phyloP scores from a whole-genome alignment of 441 rosid species.

The Theobroma grandiflorum region DNA sequence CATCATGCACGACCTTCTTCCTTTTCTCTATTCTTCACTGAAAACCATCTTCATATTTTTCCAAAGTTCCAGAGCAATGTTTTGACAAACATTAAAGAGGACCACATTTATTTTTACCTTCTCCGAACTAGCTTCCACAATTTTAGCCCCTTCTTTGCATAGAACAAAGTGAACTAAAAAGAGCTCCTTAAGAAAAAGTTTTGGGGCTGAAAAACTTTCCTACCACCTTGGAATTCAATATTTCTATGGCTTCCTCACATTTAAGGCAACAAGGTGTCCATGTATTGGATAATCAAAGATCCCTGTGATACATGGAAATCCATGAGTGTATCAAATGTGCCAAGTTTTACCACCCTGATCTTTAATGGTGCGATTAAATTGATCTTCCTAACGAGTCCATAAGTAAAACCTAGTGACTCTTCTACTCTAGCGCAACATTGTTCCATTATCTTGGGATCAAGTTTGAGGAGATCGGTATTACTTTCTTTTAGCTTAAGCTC shows the following conservation, averaged over 20 bases:
- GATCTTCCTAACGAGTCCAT: conserved; percentile 66
- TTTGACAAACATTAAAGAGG: too few relatives aligned
- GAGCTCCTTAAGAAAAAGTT: conserved; percentile 43
- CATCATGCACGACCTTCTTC: too few relatives aligned
- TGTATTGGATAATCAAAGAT: conserved; percentile 75
- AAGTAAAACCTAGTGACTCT: conserved; percentile 65
- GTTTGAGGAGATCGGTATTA: conserved; percentile 23
- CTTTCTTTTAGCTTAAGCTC: conserved; percentile 55
- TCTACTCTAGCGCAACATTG: conserved; percentile 67
- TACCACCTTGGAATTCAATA: conserved; percentile 58
- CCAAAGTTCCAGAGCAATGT: too few relatives aligned
- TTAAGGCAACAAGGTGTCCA: conserved; percentile 79
- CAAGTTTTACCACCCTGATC: conserved; percentile 63
- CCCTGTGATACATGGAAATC: conserved; percentile 67
- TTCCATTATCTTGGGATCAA: conserved; percentile 46
- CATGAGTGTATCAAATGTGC: conserved; percentile 75
- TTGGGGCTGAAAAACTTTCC: conserved; percentile 58
- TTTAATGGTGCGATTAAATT: conserved; percentile 72
- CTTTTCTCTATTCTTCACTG: too few relatives aligned
- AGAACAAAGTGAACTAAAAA: conserved; percentile 16
- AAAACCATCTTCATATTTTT: too few relatives aligned
- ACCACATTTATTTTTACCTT: too few relatives aligned
- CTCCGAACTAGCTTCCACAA: too few relatives aligned
- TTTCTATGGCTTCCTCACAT: conserved; percentile 52
- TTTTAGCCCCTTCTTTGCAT: conserved; percentile 10